Percentiles rank a stretch among this genome's conserved stretches.
phyloP scores from a whole-genome alignment of 192 early-diverging fungal species.

The Allomyces macrogynus region DNA sequence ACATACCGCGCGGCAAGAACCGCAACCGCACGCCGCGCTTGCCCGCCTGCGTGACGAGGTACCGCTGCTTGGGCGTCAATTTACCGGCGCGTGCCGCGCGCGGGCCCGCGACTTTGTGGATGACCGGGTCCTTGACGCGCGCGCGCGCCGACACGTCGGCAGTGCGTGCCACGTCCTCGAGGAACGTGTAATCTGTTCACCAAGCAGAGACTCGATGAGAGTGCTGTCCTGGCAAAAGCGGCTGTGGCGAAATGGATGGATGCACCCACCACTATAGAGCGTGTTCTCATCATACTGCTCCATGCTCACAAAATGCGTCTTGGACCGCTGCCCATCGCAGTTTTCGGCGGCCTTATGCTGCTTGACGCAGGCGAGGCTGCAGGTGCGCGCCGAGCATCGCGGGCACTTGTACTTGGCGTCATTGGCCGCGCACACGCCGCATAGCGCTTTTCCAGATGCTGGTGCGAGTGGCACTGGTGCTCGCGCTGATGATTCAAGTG shows the following conservation, averaged over 20 bases:
- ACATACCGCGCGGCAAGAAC: neutral
- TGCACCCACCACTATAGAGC: neutral
- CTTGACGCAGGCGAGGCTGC: neutral
- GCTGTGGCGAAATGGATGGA: no score
- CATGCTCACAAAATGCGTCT: neutral
- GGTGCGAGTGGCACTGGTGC: no score
- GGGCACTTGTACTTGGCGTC: neutral
- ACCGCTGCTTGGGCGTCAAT: neutral
- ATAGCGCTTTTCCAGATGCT: neutral
- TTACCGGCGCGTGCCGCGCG: no score
- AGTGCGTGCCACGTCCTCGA: neutral
- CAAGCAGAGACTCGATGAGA: no score
- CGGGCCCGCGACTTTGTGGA: no score
- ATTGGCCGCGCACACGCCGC: neutral
- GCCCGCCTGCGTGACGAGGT: neutral
- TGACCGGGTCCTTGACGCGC: no score
- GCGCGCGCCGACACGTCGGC: neutral
- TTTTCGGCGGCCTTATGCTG: neutral
- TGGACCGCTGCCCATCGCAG: neutral
- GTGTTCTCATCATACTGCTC: neutral
- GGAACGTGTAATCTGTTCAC: neutral
- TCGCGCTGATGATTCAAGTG: no score
- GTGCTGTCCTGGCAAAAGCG: no score
- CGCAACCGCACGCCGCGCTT: neutral
- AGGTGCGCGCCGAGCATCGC: neutral